phyloP scores from a whole-genome alignment of 2,329 filamentous ascomycete genomes.

The Whalleya microplaca region DNA sequence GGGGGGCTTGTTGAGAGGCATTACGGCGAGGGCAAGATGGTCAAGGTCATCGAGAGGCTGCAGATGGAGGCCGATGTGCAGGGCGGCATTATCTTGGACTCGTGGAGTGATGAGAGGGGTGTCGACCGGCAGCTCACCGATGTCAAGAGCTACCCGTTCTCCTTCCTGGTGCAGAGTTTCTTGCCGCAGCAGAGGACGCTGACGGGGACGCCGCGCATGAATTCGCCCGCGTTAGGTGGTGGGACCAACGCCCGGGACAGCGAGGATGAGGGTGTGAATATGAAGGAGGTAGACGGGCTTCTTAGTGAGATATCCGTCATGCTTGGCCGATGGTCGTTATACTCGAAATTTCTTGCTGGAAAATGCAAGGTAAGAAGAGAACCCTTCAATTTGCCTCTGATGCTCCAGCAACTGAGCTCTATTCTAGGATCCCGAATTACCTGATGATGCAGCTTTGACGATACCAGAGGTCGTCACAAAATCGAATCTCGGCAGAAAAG shows the following conservation, averaged over 20 bases:
- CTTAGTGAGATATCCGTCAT: constrained; percentile 89
- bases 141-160: constrained; percentile 97
- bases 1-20: constrained; percentile 90
- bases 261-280: constrained; percentile 92
- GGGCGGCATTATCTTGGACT: constrained; percentile 92
- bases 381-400: constrained; percentile 10
- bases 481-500: constrained; percentile 80
- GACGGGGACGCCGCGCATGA: constrained; percentile 67
- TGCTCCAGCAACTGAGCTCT: constrained; percentile 34
- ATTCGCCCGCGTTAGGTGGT: constrained; percentile 71
- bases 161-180: constrained; percentile 95
- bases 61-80: constrained; percentile 96
- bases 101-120: constrained; percentile 87
- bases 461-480: constrained; percentile 76
- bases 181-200: constrained; percentile 69
- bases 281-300: constrained; percentile 91
- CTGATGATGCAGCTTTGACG: constrained; percentile 60
- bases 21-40: constrained; percentile 92
- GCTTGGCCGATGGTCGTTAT: constrained; percentile 91
- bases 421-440: constrained; percentile 54
- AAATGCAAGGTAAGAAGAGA: constrained; percentile 78
- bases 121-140: constrained; percentile 89
- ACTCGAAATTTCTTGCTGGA: constrained; percentile 82
- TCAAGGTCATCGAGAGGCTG: constrained; percentile 86
- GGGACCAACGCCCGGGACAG: constrained; percentile 60